Percentiles rank a stretch among this genome's conserved stretches.
Evolutionary conservation across 768 basidiomycete genomes (phyloP).

Genomic region (Sporobolomyces pararoseus): DNA sequence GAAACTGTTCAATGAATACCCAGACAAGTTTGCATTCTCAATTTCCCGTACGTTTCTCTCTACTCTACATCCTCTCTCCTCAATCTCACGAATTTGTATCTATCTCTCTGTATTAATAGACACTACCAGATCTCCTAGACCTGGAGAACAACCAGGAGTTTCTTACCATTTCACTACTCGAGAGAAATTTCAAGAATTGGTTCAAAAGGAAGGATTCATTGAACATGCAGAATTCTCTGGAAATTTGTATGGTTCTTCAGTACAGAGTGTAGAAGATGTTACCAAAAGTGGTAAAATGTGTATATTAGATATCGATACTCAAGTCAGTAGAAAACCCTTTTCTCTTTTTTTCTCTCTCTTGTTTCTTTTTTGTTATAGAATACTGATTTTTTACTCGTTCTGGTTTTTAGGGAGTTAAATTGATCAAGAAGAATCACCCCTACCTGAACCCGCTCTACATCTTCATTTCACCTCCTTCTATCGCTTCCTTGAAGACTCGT

Average conservation of each 20-base stretch:
- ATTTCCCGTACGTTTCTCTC: conserved; percentile 68
- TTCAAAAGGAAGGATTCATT: conserved; percentile 72
- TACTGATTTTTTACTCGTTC: background rate
- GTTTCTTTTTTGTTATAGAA: background rate
- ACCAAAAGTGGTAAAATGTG: conserved; percentile 70
- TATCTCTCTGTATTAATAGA: conserved; percentile 56
- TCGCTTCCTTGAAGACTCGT: conserved; percentile 65
- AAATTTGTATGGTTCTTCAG: conserved; percentile 89
- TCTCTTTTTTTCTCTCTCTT: background rate
- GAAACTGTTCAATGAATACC: conserved; percentile 73
- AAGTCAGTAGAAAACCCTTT: too few species aligned
- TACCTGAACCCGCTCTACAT: conserved; percentile 77
- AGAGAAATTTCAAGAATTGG: conserved; percentile 68
- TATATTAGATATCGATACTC: conserved; percentile 91
- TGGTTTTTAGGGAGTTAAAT: conserved; percentile 70
- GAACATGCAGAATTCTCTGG: conserved; percentile 91
- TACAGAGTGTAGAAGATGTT: conserved; percentile 68
- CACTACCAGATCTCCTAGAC: conserved; percentile 79
- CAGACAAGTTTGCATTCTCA: conserved; percentile 84
- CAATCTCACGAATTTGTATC: background rate
- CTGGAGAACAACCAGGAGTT: conserved; percentile 74
- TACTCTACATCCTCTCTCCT: background rate
- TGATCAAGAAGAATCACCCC: conserved; percentile 69
- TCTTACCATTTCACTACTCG: conserved; percentile 80
- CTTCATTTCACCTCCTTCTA: conserved; percentile 84